Conservation (phyloP, 116 monocot species). For the Dioscorea cayenensis region DNA sequence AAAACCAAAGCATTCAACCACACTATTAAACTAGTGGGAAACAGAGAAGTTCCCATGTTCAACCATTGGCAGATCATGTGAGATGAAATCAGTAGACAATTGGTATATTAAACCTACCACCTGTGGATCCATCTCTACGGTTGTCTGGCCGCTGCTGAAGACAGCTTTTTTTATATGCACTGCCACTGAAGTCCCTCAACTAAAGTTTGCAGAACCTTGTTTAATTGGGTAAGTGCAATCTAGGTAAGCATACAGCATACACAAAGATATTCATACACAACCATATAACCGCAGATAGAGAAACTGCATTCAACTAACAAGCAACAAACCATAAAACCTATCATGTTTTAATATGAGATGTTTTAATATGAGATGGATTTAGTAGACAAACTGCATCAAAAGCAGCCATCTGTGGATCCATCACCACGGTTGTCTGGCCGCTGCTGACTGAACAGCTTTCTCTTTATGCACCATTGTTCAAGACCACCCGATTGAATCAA, state of each 20-base stretch:
- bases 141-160: constrained; percentile 72
- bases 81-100: constrained; percentile 65
- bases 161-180: constrained; percentile 44
- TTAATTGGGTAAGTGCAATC: not conserved
- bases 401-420: constrained; percentile 55
- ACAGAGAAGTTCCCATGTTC: not conserved
- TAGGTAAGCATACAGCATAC: not conserved
- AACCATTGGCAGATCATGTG: constrained; percentile 17
- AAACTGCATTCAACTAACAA: not conserved
- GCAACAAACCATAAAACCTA: not conserved
- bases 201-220: not conserved
- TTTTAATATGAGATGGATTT: constrained; percentile 41
- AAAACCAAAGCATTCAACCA: too few species aligned
- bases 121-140: constrained; percentile 73
- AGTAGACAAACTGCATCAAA: constrained; percentile 40
- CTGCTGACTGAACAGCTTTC: constrained; percentile 35
- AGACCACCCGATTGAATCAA: not conserved
- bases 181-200: not conserved
- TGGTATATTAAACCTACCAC: constrained; percentile 6
- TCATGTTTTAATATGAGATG: constrained; percentile 26
- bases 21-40: too few species aligned
- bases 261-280: not conserved
- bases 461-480: constrained; percentile 26
- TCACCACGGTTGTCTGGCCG: constrained; percentile 78
- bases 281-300: not conserved